phyloP scores from a whole-genome alignment of 805 yeast genomes.

The Candida ipomoeae region DNA sequence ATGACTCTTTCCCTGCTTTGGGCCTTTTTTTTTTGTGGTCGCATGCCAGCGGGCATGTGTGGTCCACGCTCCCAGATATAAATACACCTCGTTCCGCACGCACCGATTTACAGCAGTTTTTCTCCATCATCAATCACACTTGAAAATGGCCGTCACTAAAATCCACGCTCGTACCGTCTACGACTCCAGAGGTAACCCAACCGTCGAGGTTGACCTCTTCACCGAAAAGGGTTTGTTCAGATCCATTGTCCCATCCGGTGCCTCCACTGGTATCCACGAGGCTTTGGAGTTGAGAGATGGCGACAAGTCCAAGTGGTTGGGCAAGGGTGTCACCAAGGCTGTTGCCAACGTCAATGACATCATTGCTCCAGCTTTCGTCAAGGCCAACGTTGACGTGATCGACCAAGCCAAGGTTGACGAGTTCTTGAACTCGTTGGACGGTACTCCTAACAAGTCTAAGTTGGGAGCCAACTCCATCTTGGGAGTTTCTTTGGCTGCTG shows the following conservation, averaged over 20 bases:
- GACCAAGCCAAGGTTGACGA: constrained; percentile 86
- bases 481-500: constrained; percentile 96
- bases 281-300: constrained; percentile 98
- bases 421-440: constrained; percentile 83
- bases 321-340: constrained; percentile 98
- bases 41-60: constrained; percentile 18
- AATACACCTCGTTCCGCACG: constrained; percentile 14
- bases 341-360: constrained; percentile 91
- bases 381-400: constrained; percentile 75
- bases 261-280: constrained; percentile 98
- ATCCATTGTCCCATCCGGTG: constrained; percentile 98
- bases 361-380: constrained; percentile 90
- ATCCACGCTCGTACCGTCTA: constrained; percentile 93
- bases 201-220: constrained; percentile 95
- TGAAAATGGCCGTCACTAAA: constrained; percentile 77
- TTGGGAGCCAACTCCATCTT: constrained; percentile 98
- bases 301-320: constrained; percentile 96
- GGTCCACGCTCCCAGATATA: constrained; percentile 19
- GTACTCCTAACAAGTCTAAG: constrained; percentile 95
- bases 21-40: constrained; percentile 1
- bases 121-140: constrained; percentile 7
- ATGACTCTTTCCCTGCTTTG: not conserved
- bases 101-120: constrained; percentile 4
- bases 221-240: constrained; percentile 93
- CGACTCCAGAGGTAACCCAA: constrained; percentile 99